Base-by-base conservation (phyloP, 1,284 basidiomycete genomes). In the Lentinula novae-zelandiae region DNA sequence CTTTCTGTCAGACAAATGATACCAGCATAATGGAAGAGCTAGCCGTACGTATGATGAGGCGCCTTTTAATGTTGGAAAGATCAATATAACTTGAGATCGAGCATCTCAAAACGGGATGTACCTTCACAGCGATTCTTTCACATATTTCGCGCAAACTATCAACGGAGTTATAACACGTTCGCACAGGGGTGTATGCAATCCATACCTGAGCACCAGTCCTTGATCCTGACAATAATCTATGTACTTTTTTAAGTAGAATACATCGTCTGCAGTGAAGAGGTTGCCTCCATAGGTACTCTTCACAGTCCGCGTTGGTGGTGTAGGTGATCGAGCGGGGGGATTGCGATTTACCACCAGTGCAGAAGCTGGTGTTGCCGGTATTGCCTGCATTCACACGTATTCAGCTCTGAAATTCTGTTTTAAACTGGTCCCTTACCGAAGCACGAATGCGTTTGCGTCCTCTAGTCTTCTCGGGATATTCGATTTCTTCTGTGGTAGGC, bases 251-350 rank as follows among this genome's bases (percentile, higher is more conserved):
- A 93, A 78, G 70, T 92, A 93, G 49, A 82, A 58, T 27, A 92
- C 82, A 69, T 93, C 90, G 54, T 92, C 90, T 0, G 85, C 79
- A 0, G 90, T 93, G 68, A 92, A 93, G 44, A 92, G 69, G 68
- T 93, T 92, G 2, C 90, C 91, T 50, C 90, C 90, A 67, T 91
- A 92, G 0, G 90, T 91, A 67, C 90, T 92, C 72, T 90, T 92
- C 69, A 92, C 85, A n/a, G 92, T 85, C 6, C 89, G 82, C 2
- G 80, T 83, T 10, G 90, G 90, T 17, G 90, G 90, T 0, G 89
- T 90, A 7, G 90, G 90, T 12, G 90, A 92, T 3, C 90, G 82
- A n/a, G 85, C 85, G 36, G 82, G 80, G 0, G 86, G 83, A 57
- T 86, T 83, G 39, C 81, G 79, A 67, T 85, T 89, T 0, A 81